Evolutionary conservation across 371 early-diverging fungal species (phyloP), one percentile per base, ranked within the genome.

Genomic region (Mucor velutinosus): DNA sequence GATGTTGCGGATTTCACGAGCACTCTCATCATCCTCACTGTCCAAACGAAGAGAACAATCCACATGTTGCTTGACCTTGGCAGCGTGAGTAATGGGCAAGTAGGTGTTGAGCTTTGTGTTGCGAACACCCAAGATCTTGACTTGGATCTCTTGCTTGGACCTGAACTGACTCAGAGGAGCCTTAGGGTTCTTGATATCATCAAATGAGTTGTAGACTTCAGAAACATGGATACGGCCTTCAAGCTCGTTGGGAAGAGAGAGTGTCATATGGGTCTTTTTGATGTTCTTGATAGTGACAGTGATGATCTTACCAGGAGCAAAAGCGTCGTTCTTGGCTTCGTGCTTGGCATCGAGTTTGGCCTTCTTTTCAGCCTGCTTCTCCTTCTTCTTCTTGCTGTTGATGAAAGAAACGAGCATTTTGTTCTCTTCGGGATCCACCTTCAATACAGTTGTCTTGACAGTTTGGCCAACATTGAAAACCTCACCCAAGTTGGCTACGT

Each of bases 361-460:
- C 29, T 77, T 64, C 11, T 61, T 63, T 67, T 76, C 72, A 65
- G 70, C 76, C 33, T 75, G 32, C 51, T 69, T 72, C 60, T 78
- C 82, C 45, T 65, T 70, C 61, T 77, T 73, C 65, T 79, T 75
- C 29, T 70, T 68, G 23, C 66, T 66, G 37, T 69, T 76, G 49
- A 76, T 83, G 30, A 79, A 70, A 8, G 83, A 83, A 0, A 77
- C 74, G 6, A 76, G 27, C 63, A 80, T 60, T 27, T 61, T 67
- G 29, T 67, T 71, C 43, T 45, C 58, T 51, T 74, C 88, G 0
- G 84, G 62, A 64, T 94, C 76, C 4, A 87, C 86, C 7, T 72
- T 69, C 53, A 92, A 37, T 5, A 96, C 84, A 30, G 89, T 79
- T 68, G 95, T 94, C 63, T 92, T 93, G 65, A 95, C 87, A 25